Base-by-base conservation (phyloP, 139 green algal species). In the Tetradesmus obliquus region DNA sequence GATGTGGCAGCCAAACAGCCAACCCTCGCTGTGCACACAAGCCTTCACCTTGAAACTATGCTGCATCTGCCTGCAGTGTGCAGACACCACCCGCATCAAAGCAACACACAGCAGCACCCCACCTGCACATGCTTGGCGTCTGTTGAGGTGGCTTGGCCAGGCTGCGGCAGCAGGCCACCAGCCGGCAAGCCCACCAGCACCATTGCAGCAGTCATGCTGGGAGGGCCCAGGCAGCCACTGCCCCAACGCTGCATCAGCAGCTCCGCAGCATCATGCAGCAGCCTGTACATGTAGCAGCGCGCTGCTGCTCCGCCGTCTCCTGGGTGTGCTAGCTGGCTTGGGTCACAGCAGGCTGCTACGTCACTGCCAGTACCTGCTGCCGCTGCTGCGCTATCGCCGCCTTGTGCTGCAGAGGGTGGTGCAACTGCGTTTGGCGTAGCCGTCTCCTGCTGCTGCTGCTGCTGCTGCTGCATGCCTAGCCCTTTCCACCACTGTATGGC, bases 41-140 rank as follows among this genome's bases (percentile, higher is more conserved):
- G 32, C 32, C 32, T 45, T 45, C 32, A 45, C 32, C 32, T 45
- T 45, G 32, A 45, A 45, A 45, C 32, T 45, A 45, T 45, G 32
- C 32, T 45, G 32, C 32, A 45, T 45, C 32, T 45, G 32, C 32
- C 32, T 45, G 8, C 8, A 66, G 57, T 66, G 57, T 9, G 57
- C 57, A 66, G 12, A 79, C 69, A 79, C 9, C 19, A 80, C 19
- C 19, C 8, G 5, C 9, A 22, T 32, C 9, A 51, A 9, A 51
- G 5, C 45, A 32, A 51, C 22, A 9, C 72, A 51, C 19, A 80
- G 72, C 72, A 80, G 74, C 24, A 53, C 72, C 24, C 12, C 24
- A 95, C 95, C 94, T 97, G 95, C 7, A 97, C 60, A 24, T 91
- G 88, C 89, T 97, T 97, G 20, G 94, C 95, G 60, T 96, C 95